Percentiles rank a stretch among this genome's conserved stretches.
These are phyloP conservation scores for Laburnicola sp. DNA, from an alignment of 2,329 filamentous ascomycete species.

Conservation along the genomic window DNA sequence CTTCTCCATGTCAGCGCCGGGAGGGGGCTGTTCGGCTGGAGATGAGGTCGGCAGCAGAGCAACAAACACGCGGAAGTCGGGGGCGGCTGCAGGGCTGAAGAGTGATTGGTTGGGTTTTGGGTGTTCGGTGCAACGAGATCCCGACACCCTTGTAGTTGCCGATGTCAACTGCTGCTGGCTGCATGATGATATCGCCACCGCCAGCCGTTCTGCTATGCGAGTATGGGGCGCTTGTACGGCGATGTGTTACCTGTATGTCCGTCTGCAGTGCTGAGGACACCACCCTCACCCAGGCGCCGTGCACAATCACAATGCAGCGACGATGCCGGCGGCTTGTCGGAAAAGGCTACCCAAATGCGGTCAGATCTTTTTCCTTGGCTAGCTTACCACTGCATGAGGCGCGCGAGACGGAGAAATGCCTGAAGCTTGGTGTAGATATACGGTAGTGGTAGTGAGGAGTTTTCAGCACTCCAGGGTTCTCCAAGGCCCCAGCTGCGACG, in stretches of 20 bases:
- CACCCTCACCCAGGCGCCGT: too few species aligned
- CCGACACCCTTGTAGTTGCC: constrained; percentile 11
- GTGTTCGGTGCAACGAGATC: background rate
- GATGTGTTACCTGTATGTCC: background rate
- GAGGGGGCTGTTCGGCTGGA: constrained; percentile 6
- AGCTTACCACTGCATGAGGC: too few species aligned
- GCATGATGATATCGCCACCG: constrained; percentile 8
- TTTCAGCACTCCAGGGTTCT: too few species aligned
- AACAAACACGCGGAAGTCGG: constrained; percentile 3
- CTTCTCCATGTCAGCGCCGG: constrained; percentile 22
- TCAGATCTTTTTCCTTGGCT: too few species aligned
- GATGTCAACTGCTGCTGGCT: constrained; percentile 10
- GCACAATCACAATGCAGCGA: too few species aligned
- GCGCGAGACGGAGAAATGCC: too few species aligned
- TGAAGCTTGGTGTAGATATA: too few species aligned
- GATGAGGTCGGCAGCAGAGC: background rate
- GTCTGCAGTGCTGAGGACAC: too few species aligned
- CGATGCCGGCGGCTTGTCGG: too few species aligned
- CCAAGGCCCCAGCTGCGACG: too few species aligned
- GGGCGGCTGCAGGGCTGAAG: constrained; percentile 1
- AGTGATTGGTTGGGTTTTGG: constrained; percentile 12
- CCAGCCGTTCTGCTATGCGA: constrained; percentile 15
- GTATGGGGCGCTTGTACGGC: constrained; percentile 9
- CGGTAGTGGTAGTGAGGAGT: too few species aligned
- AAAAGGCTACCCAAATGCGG: too few species aligned